These are phyloP conservation scores for Trichoderma sp. DNA, from an alignment of 2,329 filamentous ascomycete genomes.

Conservation along the genomic window DNA sequence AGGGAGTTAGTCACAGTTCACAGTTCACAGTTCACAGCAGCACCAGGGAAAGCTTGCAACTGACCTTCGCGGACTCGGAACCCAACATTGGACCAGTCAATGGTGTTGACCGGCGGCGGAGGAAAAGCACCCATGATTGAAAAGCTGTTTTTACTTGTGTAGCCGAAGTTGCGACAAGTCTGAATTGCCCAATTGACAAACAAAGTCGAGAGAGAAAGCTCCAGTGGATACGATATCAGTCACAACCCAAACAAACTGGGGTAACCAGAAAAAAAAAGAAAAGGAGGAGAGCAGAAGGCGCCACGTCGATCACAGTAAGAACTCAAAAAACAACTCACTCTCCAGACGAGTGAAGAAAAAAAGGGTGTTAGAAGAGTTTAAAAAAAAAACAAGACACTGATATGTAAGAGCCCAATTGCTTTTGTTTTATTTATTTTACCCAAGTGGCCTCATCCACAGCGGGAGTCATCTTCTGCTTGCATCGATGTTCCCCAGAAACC, in stretches of 20 bases:
- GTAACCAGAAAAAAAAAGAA: background rate
- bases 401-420: background rate
- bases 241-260: background rate
- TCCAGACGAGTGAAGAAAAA: background rate
- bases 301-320: constrained; percentile 16
- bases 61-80: constrained; percentile 88
- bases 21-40: background rate
- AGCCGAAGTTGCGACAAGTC: background rate
- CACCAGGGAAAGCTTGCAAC: constrained; percentile 22
- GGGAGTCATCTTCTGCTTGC: background rate
- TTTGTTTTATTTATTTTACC: background rate
- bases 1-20: background rate
- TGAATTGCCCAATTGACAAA: background rate
- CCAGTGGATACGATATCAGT: background rate
- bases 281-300: background rate
- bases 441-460: background rate
- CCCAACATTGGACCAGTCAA: constrained; percentile 92
- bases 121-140: constrained; percentile 60
- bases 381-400: background rate
- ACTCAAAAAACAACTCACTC: background rate
- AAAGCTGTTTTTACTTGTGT: background rate
- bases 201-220: background rate
- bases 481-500: background rate
- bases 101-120: constrained; percentile 73
- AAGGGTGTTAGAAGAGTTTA: background rate